Evolutionary conservation across 2,329 filamentous ascomycete species (phyloP), one percentile per base, ranked within the genome.

Genomic region (Stagonosporopsis vannaccii): DNA sequence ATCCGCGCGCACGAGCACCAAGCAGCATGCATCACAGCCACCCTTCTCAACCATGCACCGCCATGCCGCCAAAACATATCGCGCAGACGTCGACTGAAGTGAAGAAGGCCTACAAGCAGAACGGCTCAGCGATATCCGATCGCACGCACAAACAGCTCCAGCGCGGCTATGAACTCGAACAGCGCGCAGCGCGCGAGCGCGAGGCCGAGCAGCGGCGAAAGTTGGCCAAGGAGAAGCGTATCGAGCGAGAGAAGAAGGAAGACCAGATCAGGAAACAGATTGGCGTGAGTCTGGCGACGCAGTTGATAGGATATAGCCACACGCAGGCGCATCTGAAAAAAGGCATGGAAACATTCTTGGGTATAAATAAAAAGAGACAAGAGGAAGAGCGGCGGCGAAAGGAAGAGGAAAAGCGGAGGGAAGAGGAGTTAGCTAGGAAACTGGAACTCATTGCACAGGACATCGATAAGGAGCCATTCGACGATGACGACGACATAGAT

Each of bases 271-370:
- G 74, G 33, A 61, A 64, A 26, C 64, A 68, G 35, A 52, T 67
- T 19, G 75, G 75, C 1, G 58, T 77, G 2, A 71, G 76, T 3
- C 43, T 75, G 19, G 76, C 76, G 7, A 77, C 75, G 6, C 76
- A 78, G 54, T 41, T 76, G 25, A 66, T 71, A 45, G 75, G 76
- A n/a, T 78, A 70, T 43, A 75, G 66, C 43, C 72, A 71, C 28
- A 75, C 71, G 0, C 76, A 78, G 59, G 70, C 68, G 35, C 60
- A 66, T 51, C 47, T 76, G 58, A 77, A 77, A 60, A 69, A 51
- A 25, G 73, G 70, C 19, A 77, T 78, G 75, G 73, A 76, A 51
- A 62, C 69, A 0, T 75, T 75, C 40, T 20, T 75, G 30, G 71
- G 73, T 0, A 48, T 71, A 12, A 65, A 54, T 25, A 71, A 69